Conservation (phyloP, 345 rosid species). For the Acer saccharum region DNA sequence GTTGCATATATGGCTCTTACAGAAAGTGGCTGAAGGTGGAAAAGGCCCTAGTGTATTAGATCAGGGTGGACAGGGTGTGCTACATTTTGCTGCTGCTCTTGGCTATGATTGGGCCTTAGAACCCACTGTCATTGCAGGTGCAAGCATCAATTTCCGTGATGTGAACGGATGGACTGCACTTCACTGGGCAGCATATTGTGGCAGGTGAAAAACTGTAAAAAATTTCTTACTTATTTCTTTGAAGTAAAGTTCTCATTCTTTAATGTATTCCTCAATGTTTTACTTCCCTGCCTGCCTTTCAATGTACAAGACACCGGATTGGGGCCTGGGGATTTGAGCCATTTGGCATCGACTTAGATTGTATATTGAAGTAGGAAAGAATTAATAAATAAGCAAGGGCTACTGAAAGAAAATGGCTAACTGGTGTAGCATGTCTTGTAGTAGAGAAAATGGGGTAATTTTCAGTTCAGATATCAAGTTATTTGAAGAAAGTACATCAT, state of each 20-base stretch:
- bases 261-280: not conserved
- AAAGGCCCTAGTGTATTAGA: conserved; percentile 87
- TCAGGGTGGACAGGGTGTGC: conserved; percentile 87
- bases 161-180: conserved; percentile 98
- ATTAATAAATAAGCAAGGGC: not conserved
- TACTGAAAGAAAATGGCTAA: not conserved
- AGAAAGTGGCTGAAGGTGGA: conserved; percentile 74
- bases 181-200: conserved; percentile 97
- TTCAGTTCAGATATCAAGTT: not conserved
- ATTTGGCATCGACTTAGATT: not conserved
- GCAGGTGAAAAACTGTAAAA: conserved; percentile 58
- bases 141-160: conserved; percentile 86
- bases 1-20: conserved; percentile 78
- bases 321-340: not conserved
- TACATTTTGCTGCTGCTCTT: conserved; percentile 95
- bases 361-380: not conserved
- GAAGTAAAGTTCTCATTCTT: not conserved
- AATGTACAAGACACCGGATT: not conserved
- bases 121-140: conserved; percentile 80
- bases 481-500: not conserved
- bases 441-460: not conserved
- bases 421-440: not conserved
- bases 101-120: conserved; percentile 96
- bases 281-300: conserved; percentile 11
- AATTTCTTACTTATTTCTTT: conserved; percentile 6